Conservation (phyloP, 768 basidiomycete species). For the Termitomyces sp. region DNA sequence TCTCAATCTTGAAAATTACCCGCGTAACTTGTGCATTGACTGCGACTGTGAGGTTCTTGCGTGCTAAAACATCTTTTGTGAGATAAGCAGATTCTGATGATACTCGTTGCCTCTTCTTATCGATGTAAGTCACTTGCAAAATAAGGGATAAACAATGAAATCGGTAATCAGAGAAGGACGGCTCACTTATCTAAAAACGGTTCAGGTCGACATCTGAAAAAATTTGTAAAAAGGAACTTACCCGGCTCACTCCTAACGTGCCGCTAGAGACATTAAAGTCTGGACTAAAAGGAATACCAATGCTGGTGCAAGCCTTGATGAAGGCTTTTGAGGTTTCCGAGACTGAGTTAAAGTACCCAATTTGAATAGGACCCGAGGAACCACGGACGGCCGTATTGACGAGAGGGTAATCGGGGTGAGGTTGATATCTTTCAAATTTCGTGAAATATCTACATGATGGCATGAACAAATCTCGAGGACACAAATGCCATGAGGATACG, state of each 20-base stretch:
- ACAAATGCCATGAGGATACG: neutral
- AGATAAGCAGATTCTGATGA: slow-evolving; percentile 67
- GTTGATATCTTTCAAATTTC: slow-evolving; percentile 60
- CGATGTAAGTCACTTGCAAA: slow-evolving; percentile 60
- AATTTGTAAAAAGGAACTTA: slow-evolving; percentile 21
- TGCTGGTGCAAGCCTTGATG: slow-evolving; percentile 45
- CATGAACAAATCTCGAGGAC: neutral
- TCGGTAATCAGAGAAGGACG: neutral
- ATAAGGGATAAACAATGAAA: neutral
- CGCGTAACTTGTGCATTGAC: slow-evolving; percentile 52
- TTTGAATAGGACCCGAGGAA: slow-evolving; percentile 47
- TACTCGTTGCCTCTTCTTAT: slow-evolving; percentile 45
- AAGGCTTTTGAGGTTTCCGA: slow-evolving; percentile 46
- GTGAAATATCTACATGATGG: slow-evolving; percentile 47
- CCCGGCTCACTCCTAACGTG: slow-evolving; percentile 58
- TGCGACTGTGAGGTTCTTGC: slow-evolving; percentile 62
- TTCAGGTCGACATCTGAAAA: neutral
- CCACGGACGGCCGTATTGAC: slow-evolving; percentile 49
- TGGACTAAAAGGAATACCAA: slow-evolving; percentile 53
- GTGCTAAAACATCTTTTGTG: slow-evolving; percentile 54
- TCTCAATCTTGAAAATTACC: slow-evolving; percentile 45
- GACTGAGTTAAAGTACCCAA: slow-evolving; percentile 51
- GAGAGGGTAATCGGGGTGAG: slow-evolving; percentile 43
- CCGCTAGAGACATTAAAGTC: slow-evolving; percentile 61
- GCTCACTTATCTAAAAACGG: slow-evolving; percentile 39